A percentile compares a stretch with the other conserved stretches of the same genome.
These are phyloP conservation scores for Lepidium sativum DNA, from an alignment of 345 rosid species.

Conservation along the genomic window DNA sequence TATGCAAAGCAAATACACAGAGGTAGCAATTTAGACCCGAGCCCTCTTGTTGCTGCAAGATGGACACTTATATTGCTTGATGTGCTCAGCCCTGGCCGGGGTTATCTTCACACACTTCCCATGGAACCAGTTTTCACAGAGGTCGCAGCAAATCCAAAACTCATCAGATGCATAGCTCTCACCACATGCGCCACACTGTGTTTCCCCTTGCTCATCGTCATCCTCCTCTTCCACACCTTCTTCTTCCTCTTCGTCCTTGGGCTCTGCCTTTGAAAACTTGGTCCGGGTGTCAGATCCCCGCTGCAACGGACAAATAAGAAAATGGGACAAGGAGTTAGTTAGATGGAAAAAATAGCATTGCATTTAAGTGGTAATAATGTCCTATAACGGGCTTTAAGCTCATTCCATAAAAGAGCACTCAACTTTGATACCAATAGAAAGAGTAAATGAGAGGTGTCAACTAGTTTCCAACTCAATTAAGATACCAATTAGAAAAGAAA, in stretches of 20 bases:
- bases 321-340: neutral
- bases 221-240: slow-evolving; percentile 49
- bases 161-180: slow-evolving; percentile 66
- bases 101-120: slow-evolving; percentile 78
- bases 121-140: slow-evolving; percentile 64
- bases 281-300: slow-evolving; percentile 44
- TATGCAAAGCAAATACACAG: slow-evolving; percentile 30
- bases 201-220: slow-evolving; percentile 35
- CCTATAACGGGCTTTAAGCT: neutral
- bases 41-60: slow-evolving; percentile 91
- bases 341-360: neutral
- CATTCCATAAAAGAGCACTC: neutral
- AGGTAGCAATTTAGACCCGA: slow-evolving; percentile 20
- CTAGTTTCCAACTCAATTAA: neutral
- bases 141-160: slow-evolving; percentile 83
- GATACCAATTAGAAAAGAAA: neutral
- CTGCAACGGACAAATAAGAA: slow-evolving; percentile 21
- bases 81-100: slow-evolving; percentile 87
- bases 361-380: neutral
- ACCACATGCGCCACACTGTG: slow-evolving; percentile 43
- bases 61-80: slow-evolving; percentile 91
- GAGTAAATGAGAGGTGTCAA: neutral
- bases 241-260: slow-evolving; percentile 42
- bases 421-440: neutral
- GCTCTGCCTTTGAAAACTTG: slow-evolving; percentile 33